Evolutionary conservation across 148 eudicot species (phyloP).

Genomic region (Camellia sinensis): DNA sequence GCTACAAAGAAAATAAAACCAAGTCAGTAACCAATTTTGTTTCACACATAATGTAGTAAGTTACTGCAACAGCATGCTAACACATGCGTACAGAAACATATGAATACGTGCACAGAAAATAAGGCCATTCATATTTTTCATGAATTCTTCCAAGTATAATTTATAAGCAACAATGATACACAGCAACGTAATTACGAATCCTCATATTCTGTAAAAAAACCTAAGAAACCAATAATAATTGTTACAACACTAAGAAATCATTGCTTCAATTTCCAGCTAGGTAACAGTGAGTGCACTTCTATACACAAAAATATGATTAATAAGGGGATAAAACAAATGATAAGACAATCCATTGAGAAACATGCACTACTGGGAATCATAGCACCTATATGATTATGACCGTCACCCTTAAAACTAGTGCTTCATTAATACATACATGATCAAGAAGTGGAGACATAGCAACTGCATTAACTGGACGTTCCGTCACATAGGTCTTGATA

Average conservation of each 20-base stretch:
- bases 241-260: background rate
- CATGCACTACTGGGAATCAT: background rate
- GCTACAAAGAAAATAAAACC: background rate
- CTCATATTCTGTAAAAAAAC: background rate
- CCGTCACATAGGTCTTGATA: conserved; percentile 79
- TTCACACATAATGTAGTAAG: background rate
- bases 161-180: background rate
- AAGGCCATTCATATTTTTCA: background rate
- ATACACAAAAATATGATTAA: background rate
- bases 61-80: background rate
- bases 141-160: background rate
- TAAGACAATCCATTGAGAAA: background rate
- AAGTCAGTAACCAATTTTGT: background rate
- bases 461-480: conserved; percentile 90
- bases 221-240: background rate
- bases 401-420: background rate
- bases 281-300: background rate
- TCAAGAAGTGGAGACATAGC: conserved; percentile 87
- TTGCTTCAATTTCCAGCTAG: background rate
- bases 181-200: background rate
- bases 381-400: background rate
- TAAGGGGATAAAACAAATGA: background rate
- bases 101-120: background rate
- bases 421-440: conserved; percentile 54
- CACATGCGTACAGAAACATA: background rate